These are phyloP conservation scores for Ilex asprella DNA, from an alignment of 257 asterid species.

Conservation along the genomic window DNA sequence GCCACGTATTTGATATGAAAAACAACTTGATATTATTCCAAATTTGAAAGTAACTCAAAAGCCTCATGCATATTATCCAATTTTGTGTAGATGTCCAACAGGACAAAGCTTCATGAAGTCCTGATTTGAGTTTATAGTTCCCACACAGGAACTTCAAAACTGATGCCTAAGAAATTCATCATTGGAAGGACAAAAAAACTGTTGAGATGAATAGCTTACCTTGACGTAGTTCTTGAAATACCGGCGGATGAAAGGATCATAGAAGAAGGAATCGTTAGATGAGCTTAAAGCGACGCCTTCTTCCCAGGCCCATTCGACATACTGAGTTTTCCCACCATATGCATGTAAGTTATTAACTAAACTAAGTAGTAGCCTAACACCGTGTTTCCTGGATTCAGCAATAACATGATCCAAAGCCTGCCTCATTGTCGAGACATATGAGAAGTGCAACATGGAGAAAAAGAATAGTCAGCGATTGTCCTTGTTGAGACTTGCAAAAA, in stretches of 20 bases:
- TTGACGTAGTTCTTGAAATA: constrained; percentile 80
- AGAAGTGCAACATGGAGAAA: constrained; percentile 7
- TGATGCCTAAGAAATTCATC: constrained; percentile 2
- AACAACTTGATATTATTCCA: constrained; percentile 13
- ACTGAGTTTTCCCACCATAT: constrained; percentile 92
- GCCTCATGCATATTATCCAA: constrained; percentile 1
- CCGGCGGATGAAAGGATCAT: constrained; percentile 84
- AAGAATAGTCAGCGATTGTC: constrained; percentile 2
- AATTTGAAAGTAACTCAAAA: constrained; percentile 15
- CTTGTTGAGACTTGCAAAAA: too few species aligned
- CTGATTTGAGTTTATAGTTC: not conserved
- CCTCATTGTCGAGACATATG: constrained; percentile 8
- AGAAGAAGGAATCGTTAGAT: constrained; percentile 95
- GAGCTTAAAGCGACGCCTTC: constrained; percentile 92
- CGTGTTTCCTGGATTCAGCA: constrained; percentile 70
- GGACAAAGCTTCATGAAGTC: constrained; percentile 10
- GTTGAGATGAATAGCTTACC: constrained; percentile 41
- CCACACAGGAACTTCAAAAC: too few species aligned
- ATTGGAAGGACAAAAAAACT: constrained; percentile 6
- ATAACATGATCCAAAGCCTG: constrained; percentile 95
- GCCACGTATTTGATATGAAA: constrained; percentile 1
- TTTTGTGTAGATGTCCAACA: constrained; percentile 4
- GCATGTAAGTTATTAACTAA: constrained; percentile 95
- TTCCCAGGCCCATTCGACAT: constrained; percentile 99
- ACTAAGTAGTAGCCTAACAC: constrained; percentile 70